Evolutionary conservation across 169 alveolate genomes (phyloP).

Genomic region (Fabrea salina): DNA sequence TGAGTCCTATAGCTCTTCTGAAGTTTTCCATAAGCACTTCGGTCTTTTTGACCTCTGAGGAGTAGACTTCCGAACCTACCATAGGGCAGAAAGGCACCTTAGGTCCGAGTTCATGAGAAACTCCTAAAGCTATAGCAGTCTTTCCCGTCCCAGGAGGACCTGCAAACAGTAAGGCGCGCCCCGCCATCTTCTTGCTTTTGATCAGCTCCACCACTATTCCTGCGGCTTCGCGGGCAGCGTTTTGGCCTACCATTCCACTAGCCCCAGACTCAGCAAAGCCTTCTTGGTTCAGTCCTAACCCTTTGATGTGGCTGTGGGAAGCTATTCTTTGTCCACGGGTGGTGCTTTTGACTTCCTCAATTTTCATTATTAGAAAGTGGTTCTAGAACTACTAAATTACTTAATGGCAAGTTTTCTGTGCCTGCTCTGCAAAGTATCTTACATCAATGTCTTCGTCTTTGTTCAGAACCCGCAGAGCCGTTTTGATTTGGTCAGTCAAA

Average conservation of each 20-base stretch:
- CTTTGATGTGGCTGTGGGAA: conserved; percentile 98
- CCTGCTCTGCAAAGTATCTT: conserved; percentile 23
- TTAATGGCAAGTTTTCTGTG: background rate
- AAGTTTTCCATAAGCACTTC: conserved; percentile 99
- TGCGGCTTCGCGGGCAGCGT: conserved; percentile 99
- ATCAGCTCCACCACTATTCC: conserved; percentile 97
- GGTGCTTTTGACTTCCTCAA: conserved; percentile 86
- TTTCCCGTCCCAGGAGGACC: conserved; percentile 98
- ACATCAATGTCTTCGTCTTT: conserved; percentile 33
- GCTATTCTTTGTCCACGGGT: conserved; percentile 92
- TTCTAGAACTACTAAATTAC: conserved; percentile 15
- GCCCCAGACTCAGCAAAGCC: conserved; percentile 84
- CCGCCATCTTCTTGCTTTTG: conserved; percentile 97
- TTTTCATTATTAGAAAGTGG: conserved; percentile 48
- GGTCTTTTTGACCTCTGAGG: conserved; percentile 99
- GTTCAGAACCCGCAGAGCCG: background rate
- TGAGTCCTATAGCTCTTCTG: conserved; percentile 98
- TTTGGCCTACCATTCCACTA: conserved; percentile 98
- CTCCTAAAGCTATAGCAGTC: conserved; percentile 99
- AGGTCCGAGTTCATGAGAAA: conserved; percentile 98
- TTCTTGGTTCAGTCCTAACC: conserved; percentile 96
- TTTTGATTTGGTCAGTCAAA: background rate
- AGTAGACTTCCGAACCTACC: conserved; percentile 99
- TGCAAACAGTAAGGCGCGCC: conserved; percentile 85
- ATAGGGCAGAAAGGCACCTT: conserved; percentile 99